Percentiles rank a stretch among this genome's conserved stretches.
These are phyloP conservation scores for Cladosporium sp. DNA, from an alignment of 2,329 filamentous ascomycete species.

Conservation along the genomic window DNA sequence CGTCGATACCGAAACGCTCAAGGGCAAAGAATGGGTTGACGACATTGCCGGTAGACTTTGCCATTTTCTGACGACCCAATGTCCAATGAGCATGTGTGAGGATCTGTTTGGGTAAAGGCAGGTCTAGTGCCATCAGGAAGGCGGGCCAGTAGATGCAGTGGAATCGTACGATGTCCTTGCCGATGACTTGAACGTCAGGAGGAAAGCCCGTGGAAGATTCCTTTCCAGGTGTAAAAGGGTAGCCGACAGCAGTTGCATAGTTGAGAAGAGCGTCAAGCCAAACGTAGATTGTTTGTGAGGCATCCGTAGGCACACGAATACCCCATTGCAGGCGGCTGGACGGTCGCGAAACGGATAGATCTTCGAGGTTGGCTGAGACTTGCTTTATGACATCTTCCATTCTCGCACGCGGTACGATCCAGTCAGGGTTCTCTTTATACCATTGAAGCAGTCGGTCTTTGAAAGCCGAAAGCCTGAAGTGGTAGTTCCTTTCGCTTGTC, in stretches of 20 bases:
- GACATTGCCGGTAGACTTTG: constrained; percentile 90
- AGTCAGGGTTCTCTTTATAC: constrained; percentile 72
- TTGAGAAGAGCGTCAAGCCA: constrained; percentile 97
- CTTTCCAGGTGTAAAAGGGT: constrained; percentile 68
- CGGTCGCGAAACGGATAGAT: constrained; percentile 86
- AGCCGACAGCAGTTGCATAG: constrained; percentile 84
- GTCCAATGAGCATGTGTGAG: constrained; percentile 96
- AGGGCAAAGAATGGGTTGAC: constrained; percentile 92
- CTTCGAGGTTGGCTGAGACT: constrained; percentile 73
- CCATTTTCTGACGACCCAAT: constrained; percentile 88
- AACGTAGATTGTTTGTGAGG: constrained; percentile 89
- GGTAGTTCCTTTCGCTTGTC: constrained; percentile 90
- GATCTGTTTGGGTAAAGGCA: constrained; percentile 74
- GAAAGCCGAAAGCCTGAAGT: constrained; percentile 85
- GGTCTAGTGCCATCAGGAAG: constrained; percentile 80
- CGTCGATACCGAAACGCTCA: constrained; percentile 81
- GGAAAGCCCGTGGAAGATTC: constrained; percentile 72
- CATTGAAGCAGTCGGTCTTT: constrained; percentile 73
- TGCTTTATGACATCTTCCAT: constrained; percentile 76
- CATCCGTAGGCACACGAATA: constrained; percentile 79
- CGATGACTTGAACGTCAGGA: constrained; percentile 85
- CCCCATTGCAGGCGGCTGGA: constrained; percentile 78
- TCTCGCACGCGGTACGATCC: constrained; percentile 67
- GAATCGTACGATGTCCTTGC: constrained; percentile 95
- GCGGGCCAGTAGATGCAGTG: constrained; percentile 99